A percentile compares a stretch with the other conserved stretches of the same genome.
Conservation (phyloP, 768 basidiomycete genomes). For the Xerocomellus chrysenteron region DNA sequence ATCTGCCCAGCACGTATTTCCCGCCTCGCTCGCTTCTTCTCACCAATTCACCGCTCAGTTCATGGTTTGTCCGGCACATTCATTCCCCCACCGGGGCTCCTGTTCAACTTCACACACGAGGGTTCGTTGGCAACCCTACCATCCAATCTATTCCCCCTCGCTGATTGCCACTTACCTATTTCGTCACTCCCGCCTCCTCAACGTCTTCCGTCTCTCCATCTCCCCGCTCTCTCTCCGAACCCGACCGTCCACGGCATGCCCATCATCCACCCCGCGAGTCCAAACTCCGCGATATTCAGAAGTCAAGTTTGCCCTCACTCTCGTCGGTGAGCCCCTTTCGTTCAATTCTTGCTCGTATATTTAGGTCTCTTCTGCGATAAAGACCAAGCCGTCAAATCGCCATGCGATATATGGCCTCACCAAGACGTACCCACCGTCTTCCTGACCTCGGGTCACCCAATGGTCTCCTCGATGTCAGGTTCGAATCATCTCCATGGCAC, state of each 20-base stretch:
- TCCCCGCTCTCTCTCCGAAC: slow-evolving; percentile 28
- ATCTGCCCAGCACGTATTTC: slow-evolving; percentile 19
- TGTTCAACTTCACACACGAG: too few relatives aligned
- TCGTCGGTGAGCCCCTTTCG: slow-evolving; percentile 59
- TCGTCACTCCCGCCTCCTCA: slow-evolving; percentile 59
- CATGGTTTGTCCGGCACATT: too few relatives aligned
- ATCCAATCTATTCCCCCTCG: slow-evolving; percentile 34
- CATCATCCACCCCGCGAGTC: slow-evolving; percentile 36
- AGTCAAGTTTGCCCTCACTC: slow-evolving; percentile 58
- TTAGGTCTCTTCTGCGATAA: slow-evolving; percentile 13
- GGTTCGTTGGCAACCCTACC: slow-evolving; percentile 27
- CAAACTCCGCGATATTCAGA: slow-evolving; percentile 47
- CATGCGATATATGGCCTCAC: slow-evolving; percentile 78
- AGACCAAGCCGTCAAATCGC: slow-evolving; percentile 79
- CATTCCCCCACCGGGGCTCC: too few relatives aligned
- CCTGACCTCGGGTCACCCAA: slow-evolving; percentile 36
- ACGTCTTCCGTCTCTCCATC: slow-evolving; percentile 47
- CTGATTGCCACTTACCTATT: slow-evolving; percentile 39
- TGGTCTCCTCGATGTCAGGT: slow-evolving; percentile 15
- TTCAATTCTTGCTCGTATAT: neutral
- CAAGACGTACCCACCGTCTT: slow-evolving; percentile 69
- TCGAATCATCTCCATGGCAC: slow-evolving; percentile 2
- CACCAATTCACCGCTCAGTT: slow-evolving; percentile 5
- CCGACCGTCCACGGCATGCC: slow-evolving; percentile 28
- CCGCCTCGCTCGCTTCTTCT: neutral